Evolutionary conservation across 352 stramenopile species (phyloP), one percentile per base, ranked within the genome.

Genomic region (Phytophthora sp.): DNA sequence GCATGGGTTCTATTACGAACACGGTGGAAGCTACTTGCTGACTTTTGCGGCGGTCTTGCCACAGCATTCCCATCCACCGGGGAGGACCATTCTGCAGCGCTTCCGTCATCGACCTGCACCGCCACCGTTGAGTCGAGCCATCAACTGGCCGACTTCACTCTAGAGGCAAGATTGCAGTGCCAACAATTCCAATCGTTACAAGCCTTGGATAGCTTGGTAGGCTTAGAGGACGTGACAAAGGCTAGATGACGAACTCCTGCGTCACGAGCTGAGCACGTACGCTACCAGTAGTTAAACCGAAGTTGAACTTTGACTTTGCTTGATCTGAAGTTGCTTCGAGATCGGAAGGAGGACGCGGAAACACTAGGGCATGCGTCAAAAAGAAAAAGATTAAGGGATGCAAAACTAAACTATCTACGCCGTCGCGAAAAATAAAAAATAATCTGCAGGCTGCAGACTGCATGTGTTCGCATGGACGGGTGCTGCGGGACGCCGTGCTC

Each of bases 381-480:
- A 50, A 18, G 17, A 49, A 54, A 63, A 51, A 51, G 23, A 43
- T 57, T 62, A 54, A 55, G 23, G 12, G 51, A 72, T 67, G 51
- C 24, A 69, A 64, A 60, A 60, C 62, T 72, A 72, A 67, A 64
- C 66, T 75, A 72, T 75, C 66, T 75, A 72, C 31, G 50, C 54
- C 27, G 38, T 63, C 13, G 49, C 56, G 44, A 62, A 61, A 58
- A 65, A 56, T 54, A 65, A 66, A 67, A 61, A 75, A 43, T 64
- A 23, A 45, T 62, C 55, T 51, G 58, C 37, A 57, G 28, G 28
- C 45, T 49, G 32, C 48, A 57, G 17, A 38, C 43, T 51, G 43
- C 44, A 38, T 39, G 44, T 38, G 28, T 38, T 38, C 39, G 44
- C 35, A 42, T 42, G n/a, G 48, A 45, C 42, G 49, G 42, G 18